Evolutionary conservation across 2,329 filamentous ascomycete species (phyloP).

Genomic region (Fusarium fracticaudum): DNA sequence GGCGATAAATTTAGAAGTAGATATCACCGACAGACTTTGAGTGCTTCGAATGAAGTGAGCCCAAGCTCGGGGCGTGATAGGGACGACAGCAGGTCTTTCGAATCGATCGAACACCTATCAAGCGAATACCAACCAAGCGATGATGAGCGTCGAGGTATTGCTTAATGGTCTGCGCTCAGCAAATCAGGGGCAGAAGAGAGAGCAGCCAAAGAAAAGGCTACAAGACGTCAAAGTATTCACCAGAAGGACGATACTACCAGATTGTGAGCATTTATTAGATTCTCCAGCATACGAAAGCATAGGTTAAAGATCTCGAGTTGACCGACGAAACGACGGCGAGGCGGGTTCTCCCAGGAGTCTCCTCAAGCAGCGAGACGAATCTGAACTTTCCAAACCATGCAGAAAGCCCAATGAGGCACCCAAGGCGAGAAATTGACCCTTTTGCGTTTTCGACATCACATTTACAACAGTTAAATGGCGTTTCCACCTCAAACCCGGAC

Average conservation of each 20-base stretch:
- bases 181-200: background rate
- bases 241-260: fast-evolving
- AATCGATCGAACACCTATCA: too few species aligned
- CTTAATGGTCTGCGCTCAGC: background rate
- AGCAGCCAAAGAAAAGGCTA: background rate
- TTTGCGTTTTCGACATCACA: background rate
- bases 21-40: too few species aligned
- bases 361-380: background rate
- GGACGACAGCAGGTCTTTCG: too few species aligned
- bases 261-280: background rate
- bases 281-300: background rate
- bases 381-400: background rate
- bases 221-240: background rate
- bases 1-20: too few species aligned
- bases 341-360: background rate
- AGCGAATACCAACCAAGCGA: too few species aligned
- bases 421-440: background rate
- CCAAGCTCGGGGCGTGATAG: too few species aligned
- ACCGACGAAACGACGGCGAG: background rate
- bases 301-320: background rate
- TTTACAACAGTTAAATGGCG: background rate
- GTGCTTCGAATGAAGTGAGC: too few species aligned
- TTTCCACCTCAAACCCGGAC: background rate
- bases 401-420: background rate
- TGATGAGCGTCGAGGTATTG: background rate